Evolutionary conservation across 2,329 filamentous ascomycete genomes (phyloP).

Genomic region (Beauveria australis): DNA sequence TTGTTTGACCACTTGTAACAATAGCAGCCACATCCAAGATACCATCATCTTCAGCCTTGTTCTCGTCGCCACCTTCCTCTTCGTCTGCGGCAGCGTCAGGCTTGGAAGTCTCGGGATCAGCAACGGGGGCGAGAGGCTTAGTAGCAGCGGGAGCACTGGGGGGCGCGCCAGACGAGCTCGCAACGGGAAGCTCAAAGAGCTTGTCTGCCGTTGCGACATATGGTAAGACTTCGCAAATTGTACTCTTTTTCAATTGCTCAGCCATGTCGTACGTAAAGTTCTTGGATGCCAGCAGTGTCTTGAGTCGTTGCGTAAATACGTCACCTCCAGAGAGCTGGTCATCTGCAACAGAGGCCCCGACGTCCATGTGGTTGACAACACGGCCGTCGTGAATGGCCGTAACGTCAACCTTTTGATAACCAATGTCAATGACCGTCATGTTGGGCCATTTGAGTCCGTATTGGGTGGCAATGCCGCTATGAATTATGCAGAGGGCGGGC

Average conservation of each 20-base stretch:
- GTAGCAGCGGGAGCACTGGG: conserved; percentile 18
- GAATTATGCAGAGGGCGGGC: conserved; percentile 82
- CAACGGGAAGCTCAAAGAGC: conserved; percentile 40
- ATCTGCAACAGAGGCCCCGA: conserved; percentile 47
- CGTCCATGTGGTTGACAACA: conserved; percentile 59
- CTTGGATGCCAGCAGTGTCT: conserved; percentile 54
- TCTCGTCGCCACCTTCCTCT: conserved; percentile 30
- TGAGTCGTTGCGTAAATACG: conserved; percentile 68
- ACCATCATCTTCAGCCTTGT: conserved; percentile 54
- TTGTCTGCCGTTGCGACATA: conserved; percentile 37
- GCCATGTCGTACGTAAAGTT: conserved; percentile 58
- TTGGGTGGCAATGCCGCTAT: conserved; percentile 78
- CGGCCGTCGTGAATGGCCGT: conserved; percentile 81
- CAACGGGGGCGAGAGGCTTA: conserved; percentile 15
- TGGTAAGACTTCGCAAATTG: conserved; percentile 58
- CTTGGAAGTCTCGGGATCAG: neutral
- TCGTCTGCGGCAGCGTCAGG: conserved; percentile 13
- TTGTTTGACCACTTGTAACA: conserved; percentile 71
- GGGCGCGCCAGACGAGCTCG: conserved; percentile 21
- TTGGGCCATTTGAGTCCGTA: conserved; percentile 71
- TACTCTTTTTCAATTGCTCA: conserved; percentile 60
- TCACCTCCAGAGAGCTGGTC: conserved; percentile 68
- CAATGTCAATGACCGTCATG: conserved; percentile 84
- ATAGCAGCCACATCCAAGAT: conserved; percentile 80
- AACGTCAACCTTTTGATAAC: conserved; percentile 85